A percentile compares a stretch with the other conserved stretches of the same genome.
These are phyloP conservation scores for Penicillium sp. DNA, from an alignment of 2,329 filamentous ascomycete genomes.

Conservation along the genomic window DNA sequence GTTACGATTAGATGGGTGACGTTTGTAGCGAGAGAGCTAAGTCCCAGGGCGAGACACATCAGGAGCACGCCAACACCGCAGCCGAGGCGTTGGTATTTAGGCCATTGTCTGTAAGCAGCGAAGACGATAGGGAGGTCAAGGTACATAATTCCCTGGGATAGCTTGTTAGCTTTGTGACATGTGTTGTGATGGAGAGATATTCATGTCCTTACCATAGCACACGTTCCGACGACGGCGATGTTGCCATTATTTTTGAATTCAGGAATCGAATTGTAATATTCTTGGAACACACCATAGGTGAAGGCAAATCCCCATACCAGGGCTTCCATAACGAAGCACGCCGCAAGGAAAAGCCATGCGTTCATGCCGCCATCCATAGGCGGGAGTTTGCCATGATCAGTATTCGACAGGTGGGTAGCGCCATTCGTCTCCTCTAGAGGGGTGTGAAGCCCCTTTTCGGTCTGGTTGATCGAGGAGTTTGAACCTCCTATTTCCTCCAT, in stretches of 20 bases:
- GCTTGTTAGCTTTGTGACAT: neutral
- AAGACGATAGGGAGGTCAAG: constrained; percentile 7
- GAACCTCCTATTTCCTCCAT: neutral
- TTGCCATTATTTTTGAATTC: constrained; percentile 18
- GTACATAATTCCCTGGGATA: constrained; percentile 4
- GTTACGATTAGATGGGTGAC: constrained; percentile 8
- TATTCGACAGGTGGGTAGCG: neutral
- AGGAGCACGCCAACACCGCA: constrained; percentile 2
- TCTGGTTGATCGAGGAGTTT: neutral
- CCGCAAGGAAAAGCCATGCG: constrained; percentile 51
- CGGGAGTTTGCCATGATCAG: constrained; percentile 22
- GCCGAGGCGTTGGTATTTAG: constrained; percentile 3
- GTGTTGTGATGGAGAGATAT: neutral
- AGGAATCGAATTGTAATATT: constrained; percentile 22
- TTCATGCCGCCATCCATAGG: constrained; percentile 39
- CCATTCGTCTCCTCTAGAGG: neutral
- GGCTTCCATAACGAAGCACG: constrained; percentile 54
- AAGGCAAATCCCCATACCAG: constrained; percentile 51
- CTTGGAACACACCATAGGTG: constrained; percentile 22
- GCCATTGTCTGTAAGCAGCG: constrained; percentile 2
- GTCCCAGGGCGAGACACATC: constrained; percentile 8
- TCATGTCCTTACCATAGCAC: constrained; percentile 11
- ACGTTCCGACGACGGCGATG: constrained; percentile 25
- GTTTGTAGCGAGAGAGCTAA: constrained; percentile 8
- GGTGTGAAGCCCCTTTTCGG: neutral